Conservation (phyloP, 1,284 basidiomycete genomes). For the Schizophyllum amplum region DNA sequence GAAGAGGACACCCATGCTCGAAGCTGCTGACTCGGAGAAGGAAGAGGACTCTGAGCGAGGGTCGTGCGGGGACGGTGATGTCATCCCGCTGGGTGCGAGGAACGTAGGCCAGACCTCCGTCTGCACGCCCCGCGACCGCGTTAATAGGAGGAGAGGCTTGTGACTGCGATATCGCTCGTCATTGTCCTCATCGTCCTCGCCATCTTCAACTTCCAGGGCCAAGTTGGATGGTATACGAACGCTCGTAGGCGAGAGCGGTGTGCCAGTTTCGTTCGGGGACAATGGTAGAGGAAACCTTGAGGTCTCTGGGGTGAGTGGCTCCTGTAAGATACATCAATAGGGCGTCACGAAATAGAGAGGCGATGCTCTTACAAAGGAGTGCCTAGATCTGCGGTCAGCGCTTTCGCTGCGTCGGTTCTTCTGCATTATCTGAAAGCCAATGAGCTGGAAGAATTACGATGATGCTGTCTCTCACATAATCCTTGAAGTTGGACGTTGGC, state of each 20-base stretch:
- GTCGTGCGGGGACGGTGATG: slow-evolving; percentile 41
- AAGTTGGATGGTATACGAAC: slow-evolving; percentile 30
- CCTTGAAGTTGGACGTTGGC: not conserved
- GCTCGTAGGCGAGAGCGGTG: slow-evolving; percentile 22
- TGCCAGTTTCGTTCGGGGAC: slow-evolving; percentile 28
- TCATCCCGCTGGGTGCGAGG: slow-evolving; percentile 14
- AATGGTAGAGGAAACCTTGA: slow-evolving; percentile 47
- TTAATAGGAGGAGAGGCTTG: slow-evolving; percentile 50
- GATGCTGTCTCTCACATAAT: not conserved
- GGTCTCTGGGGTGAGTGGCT: slow-evolving; percentile 57
- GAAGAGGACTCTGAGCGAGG: slow-evolving; percentile 64
- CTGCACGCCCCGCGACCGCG: slow-evolving; percentile 64
- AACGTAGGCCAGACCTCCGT: slow-evolving; percentile 53
- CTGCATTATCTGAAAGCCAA: slow-evolving; percentile 2
- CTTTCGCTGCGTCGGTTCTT: slow-evolving; percentile 21
- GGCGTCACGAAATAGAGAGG: not conserved
- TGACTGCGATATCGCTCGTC: slow-evolving; percentile 34
- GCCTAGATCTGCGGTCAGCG: slow-evolving; percentile 23
- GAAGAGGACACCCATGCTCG: slow-evolving; percentile 53
- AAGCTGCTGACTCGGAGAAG: slow-evolving; percentile 38
- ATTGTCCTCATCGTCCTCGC: slow-evolving; percentile 30
- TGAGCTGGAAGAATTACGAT: not conserved
- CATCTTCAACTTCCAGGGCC: slow-evolving; percentile 37
- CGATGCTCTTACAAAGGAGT: slow-evolving; percentile 31
- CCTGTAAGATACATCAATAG: slow-evolving; percentile 26